Evolutionary conservation across 768 basidiomycete species (phyloP), one percentile per base, ranked within the genome.

Genomic region (Russula vinacea): DNA sequence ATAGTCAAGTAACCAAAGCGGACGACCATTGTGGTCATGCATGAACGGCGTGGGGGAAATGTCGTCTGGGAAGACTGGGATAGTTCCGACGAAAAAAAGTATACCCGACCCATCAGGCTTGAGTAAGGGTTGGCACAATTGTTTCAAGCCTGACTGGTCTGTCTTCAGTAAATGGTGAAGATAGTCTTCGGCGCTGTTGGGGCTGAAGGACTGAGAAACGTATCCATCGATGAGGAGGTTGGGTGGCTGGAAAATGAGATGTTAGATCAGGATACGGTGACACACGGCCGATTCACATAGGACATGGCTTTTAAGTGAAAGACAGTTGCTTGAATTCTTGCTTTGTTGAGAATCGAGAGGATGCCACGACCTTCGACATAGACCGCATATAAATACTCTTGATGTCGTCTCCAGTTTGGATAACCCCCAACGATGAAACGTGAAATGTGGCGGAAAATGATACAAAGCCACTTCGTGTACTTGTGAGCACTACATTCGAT

Each of bases 211-310:
- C 17, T 26, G 44, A 2, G 63, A 53, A 11, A 64, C 55, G 22
- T 64, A 64, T 29, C 63, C 63, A 17, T 64, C 63, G 5, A 64
- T 22, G 16, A 64, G 53, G 17, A 64, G 63, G 2, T 60, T 44
- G 14, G 16, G 29, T 13, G 14, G 13, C 62, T 62, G 29, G 49
- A 42, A 39, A 50, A 37, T 5, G 17, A 17, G 1, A 19, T 8
- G 29, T 62, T 29, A 57, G 49, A 44, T 39, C 33, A 19, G 33
- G 33, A 14, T 37, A 45, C 16, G 22, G 24, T 14, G 35, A 32
- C 29, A 29, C 13, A 32, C 24, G 24, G 56, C 29, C 1, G 9
- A 19, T 22, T 63, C 39, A 50, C 62, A 39, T 37, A 10, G 14
- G 45, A 22, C 54, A 56, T 49, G 6, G 1, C 32, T 8, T 13